Base-by-base conservation (phyloP, 768 basidiomycete species). In the Gautieria morchelliformis region DNA sequence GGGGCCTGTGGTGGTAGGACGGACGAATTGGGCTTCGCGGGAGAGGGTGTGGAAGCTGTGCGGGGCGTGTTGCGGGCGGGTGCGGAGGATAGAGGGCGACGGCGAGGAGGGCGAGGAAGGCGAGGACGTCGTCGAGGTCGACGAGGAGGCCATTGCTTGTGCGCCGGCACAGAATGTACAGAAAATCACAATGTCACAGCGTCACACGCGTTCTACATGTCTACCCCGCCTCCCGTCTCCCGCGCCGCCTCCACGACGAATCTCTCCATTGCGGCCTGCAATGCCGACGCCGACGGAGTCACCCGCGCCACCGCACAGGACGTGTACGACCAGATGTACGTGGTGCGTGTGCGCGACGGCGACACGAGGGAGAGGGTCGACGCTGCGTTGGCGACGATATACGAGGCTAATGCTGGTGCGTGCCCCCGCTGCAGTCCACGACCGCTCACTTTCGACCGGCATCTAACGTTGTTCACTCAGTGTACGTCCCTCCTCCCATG, bases 1-100 rank as follows among this genome's bases (percentile, higher is more conserved):
- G 22, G 87, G 79, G 20, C 80, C 81, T 42, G 80, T 71, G 62
- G 77, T 76, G 27, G 87, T 77, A 0, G 95, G 96, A 58, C 83
- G 76, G 69, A 80, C 78, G 72, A 96, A 96, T 4, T 76, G 69
- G 7, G 81, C 73, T 73, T 96, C 93, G 56, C 94, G 80, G 30
- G 75, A 75, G 52, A 94, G 78, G 4, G 93, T 95, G 66, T 85
- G 79, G 68, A 95, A 97, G 51, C 51, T 52, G 75, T 75, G 51
- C 93, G 78, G 5, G 27, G 93, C 94, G 66, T 84, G 79, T 41
- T 20, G 53, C 4, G 24, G 33, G 20, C 42, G 22, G 15, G 17
- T 2, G 24, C 53, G 40, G 11, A 3, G 10, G 39, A 30, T 4
- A 4, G 46, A 4, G 20, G 19, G 20, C 27, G 27, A 5, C 27